These are phyloP conservation scores for Trichoderma gamsii DNA, from an alignment of 495 filamentous ascomycete genomes.

Conservation along the genomic window DNA sequence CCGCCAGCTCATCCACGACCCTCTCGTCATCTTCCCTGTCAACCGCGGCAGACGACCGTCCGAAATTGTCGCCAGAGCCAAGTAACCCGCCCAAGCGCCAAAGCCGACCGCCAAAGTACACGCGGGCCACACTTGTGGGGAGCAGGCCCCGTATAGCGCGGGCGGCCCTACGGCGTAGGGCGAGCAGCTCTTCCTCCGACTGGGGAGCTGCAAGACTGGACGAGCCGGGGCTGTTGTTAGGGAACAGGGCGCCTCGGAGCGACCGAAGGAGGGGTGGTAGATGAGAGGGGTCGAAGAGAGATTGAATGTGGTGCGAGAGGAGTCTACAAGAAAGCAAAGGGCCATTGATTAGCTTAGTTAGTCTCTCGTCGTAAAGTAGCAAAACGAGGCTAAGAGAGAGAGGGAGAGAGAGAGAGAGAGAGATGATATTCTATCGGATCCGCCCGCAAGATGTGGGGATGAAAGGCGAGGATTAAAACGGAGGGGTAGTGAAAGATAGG, in stretches of 20 bases:
- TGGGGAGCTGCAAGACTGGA: constrained; percentile 42
- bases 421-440: neutral
- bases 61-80: neutral
- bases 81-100: constrained; percentile 5
- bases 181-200: constrained; percentile 40
- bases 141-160: constrained; percentile 46
- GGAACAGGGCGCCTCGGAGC: constrained; percentile 69
- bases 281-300: constrained; percentile 59
- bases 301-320: constrained; percentile 62
- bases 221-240: constrained; percentile 58
- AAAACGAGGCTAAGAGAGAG: neutral
- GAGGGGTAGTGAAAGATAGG: neutral
- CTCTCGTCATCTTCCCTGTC: constrained; percentile 32
- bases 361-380: neutral
- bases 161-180: constrained; percentile 47
- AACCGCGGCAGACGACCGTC: neutral
- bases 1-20: constrained; percentile 43
- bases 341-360: constrained; percentile 11
- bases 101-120: constrained; percentile 42
- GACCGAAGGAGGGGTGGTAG: constrained; percentile 69
- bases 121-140: constrained; percentile 40
- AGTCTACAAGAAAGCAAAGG: constrained; percentile 48
- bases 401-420: too few relatives aligned
- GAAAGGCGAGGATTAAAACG: constrained; percentile 4
- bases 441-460: constrained; percentile 6